A percentile compares a stretch with the other conserved stretches of the same genome.
Evolutionary conservation across 495 filamentous ascomycete genomes (phyloP).

Genomic region (Sporormia fimetaria): DNA sequence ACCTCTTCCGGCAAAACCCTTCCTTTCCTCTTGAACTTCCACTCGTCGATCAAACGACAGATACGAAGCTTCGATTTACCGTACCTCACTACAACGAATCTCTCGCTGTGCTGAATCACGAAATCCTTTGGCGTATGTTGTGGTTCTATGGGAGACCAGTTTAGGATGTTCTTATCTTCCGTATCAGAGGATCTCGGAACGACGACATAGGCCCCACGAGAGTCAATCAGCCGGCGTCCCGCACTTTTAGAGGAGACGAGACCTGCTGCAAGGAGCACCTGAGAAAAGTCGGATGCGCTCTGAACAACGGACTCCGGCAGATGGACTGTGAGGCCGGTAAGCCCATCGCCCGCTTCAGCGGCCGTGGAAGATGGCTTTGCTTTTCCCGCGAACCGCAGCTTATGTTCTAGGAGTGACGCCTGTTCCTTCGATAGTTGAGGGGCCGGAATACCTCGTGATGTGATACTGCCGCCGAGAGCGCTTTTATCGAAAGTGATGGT

Average conservation of each 20-base stretch:
- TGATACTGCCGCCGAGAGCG: constrained; percentile 21
- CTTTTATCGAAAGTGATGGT: constrained; percentile 8
- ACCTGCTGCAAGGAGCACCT: constrained; percentile 56
- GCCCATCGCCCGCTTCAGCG: too few relatives aligned
- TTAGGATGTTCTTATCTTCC: constrained; percentile 39
- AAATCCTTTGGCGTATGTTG: constrained; percentile 38
- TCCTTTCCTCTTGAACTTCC: constrained; percentile 41
- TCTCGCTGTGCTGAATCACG: constrained; percentile 43
- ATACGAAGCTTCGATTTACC: constrained; percentile 75
- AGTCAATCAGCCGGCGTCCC: constrained; percentile 50
- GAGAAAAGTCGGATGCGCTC: constrained; percentile 40
- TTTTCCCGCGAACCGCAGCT: too few relatives aligned
- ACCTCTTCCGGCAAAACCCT: constrained; percentile 16
- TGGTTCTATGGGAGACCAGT: constrained; percentile 41
- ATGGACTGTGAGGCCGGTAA: too few relatives aligned
- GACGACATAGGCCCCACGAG: constrained; percentile 55
- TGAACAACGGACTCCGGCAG: constrained; percentile 10
- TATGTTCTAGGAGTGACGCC: too few relatives aligned
- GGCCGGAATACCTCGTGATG: too few relatives aligned
- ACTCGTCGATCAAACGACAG: constrained; percentile 59
- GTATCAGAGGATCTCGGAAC: constrained; percentile 44
- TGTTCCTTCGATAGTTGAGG: too few relatives aligned
- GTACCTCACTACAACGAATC: constrained; percentile 57
- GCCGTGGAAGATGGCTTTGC: too few relatives aligned
- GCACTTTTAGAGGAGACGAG: constrained; percentile 53